Percentiles rank a stretch among this genome's conserved stretches.
phyloP scores from a whole-genome alignment of 2,329 filamentous ascomycete genomes.

The Achaetomium macrosporum region DNA sequence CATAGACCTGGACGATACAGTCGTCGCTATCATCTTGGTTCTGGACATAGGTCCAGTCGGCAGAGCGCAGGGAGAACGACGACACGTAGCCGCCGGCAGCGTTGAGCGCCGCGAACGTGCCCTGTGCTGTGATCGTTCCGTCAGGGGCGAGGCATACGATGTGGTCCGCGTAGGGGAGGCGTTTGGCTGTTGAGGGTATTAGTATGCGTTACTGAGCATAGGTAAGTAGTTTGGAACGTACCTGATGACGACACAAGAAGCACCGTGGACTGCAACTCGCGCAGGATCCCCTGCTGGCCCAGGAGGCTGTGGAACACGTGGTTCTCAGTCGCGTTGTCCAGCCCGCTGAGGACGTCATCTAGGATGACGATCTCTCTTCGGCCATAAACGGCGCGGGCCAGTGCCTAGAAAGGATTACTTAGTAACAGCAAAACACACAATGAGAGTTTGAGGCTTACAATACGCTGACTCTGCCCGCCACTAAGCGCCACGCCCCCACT shows the following conservation, averaged over 20 bases:
- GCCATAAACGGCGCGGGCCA: slow-evolving; percentile 44
- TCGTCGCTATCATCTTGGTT: neutral
- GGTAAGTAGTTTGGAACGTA: slow-evolving; percentile 15
- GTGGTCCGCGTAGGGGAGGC: slow-evolving; percentile 34
- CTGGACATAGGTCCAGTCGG: slow-evolving; percentile 15
- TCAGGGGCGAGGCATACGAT: slow-evolving; percentile 32
- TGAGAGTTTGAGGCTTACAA: slow-evolving; percentile 13
- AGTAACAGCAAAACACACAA: no score
- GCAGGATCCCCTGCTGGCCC: slow-evolving; percentile 36
- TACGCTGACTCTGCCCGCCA: slow-evolving; percentile 29
- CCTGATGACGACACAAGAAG: slow-evolving; percentile 39
- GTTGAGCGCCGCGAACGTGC: slow-evolving; percentile 25
- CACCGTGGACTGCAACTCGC: slow-evolving; percentile 33
- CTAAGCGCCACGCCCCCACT: slow-evolving; percentile 27
- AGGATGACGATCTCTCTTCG: slow-evolving; percentile 35
- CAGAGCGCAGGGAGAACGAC: slow-evolving; percentile 15
- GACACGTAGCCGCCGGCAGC: slow-evolving; percentile 21
- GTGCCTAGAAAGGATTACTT: slow-evolving; percentile 24
- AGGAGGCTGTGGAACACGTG: slow-evolving; percentile 39
- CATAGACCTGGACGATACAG: no score
- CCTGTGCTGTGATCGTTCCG: slow-evolving; percentile 32
- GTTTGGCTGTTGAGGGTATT: slow-evolving; percentile 27
- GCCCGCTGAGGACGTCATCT: slow-evolving; percentile 42
- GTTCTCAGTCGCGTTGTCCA: slow-evolving; percentile 40
- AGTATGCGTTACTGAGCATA: neutral